These are phyloP conservation scores for Apiotrichum gracile DNA, from an alignment of 1,284 basidiomycete species.

Conservation along the genomic window DNA sequence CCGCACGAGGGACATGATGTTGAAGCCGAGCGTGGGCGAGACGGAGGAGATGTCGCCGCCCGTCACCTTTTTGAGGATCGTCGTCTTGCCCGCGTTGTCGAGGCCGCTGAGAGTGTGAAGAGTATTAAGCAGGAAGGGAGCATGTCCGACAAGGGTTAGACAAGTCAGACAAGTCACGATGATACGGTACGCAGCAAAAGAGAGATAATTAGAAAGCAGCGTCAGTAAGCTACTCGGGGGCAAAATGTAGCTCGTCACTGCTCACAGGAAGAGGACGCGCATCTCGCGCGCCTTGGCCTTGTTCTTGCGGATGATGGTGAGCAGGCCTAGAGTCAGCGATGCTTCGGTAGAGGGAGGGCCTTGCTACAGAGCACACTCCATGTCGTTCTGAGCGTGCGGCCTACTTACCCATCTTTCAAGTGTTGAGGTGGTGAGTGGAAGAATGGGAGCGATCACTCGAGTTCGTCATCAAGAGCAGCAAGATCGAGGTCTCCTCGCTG, in stretches of 20 bases:
- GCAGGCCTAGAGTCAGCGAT: slow-evolving; percentile 58
- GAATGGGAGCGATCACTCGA: too few relatives aligned
- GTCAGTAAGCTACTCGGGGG: not conserved
- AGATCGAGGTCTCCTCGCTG: too few relatives aligned
- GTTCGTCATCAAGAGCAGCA: too few relatives aligned
- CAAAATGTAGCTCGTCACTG: too few relatives aligned
- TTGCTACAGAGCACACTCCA: too few relatives aligned
- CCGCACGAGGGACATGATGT: slow-evolving; percentile 93
- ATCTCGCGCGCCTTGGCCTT: slow-evolving; percentile 91
- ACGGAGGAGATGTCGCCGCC: slow-evolving; percentile 81
- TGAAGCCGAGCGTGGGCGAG: slow-evolving; percentile 94
- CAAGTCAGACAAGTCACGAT: not conserved
- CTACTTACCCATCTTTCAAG: not conserved
- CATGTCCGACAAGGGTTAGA: not conserved
- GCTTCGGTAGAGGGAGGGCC: too few relatives aligned
- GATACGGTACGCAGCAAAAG: not conserved
- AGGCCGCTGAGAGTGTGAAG: slow-evolving; percentile 62
- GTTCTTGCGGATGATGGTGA: slow-evolving; percentile 96
- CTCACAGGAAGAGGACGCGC: slow-evolving; percentile 89
- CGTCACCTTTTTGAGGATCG: slow-evolving; percentile 90
- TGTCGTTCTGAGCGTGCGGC: too few relatives aligned
- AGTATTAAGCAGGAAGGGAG: not conserved
- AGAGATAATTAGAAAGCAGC: not conserved
- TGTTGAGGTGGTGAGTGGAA: too few relatives aligned
- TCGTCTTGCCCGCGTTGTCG: slow-evolving; percentile 98